Base-by-base conservation (phyloP, 2,329 filamentous ascomycete species). In the Eurotiales sp. region DNA sequence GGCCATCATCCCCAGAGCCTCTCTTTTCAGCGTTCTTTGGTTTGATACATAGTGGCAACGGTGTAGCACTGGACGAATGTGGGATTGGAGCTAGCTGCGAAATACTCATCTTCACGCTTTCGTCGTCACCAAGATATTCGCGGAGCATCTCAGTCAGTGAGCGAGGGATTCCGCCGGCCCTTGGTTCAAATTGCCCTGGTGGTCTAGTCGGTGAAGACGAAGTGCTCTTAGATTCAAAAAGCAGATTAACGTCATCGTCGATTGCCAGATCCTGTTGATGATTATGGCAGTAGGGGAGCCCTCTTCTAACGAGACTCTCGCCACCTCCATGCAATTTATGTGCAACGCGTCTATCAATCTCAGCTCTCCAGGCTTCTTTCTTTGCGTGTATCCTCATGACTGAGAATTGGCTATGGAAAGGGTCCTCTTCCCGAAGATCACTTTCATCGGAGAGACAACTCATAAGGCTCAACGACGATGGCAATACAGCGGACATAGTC, bases 11-110 rank as follows among this genome's bases (percentile, higher is more conserved):
- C 12, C 10, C 12, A 15, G 6, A 10, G 34, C 11, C 22, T 17
- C 3, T 8, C 27, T 5, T 34, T 43, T 39, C 12, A 12, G 5
- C 36, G 32, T 37, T 27, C 22, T 49, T 53, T 22, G 51, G 23
- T n/a, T 32, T 53, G 23, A 45, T 8, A 45, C 40, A 39, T 21
- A 53, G 42, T 2, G 51, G 51, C 15, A 44, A 29, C 2, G 45
- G 45, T 27, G 45, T 53, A 1, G 46, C 39, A 29, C 51, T 53
- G 17, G 51, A 49, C 15, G 44, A 45, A 36, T 41, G 32, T 11
- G 39, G 34, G 3, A 47, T 52, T 4, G 47, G 47, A 2, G 29
- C 32, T 15, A 42, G 22, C 2, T n/a, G 22, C 8, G 27, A 36
- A 37, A 15, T 19, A 8, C 14, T 50, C 21, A 50, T 25, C 14